A percentile compares a stretch with the other conserved stretches of the same genome.
Evolutionary conservation across 345 rosid species (phyloP).

Genomic region (Combretum micranthum): DNA sequence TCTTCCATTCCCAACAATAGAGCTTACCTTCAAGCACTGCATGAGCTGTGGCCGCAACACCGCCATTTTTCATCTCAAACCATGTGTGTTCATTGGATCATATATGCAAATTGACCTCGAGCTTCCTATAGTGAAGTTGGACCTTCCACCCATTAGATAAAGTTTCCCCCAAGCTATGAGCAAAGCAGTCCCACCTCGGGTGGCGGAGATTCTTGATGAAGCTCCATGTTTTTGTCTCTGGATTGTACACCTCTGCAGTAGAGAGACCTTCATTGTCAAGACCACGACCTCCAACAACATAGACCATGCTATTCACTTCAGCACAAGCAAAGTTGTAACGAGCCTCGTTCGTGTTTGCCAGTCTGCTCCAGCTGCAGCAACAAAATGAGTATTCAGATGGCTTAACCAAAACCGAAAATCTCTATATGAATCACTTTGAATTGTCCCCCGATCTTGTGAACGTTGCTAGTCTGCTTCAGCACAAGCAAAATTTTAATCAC

Average conservation of each 20-base stretch:
- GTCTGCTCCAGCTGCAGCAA: conserved; percentile 70
- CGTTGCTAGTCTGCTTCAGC: too few relatives aligned
- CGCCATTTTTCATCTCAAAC: conserved; percentile 78
- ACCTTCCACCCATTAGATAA: conserved; percentile 91
- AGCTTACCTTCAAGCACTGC: conserved; percentile 69
- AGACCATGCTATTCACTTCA: conserved; percentile 72
- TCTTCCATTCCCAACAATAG: conserved; percentile 88
- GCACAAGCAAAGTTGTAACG: conserved; percentile 92
- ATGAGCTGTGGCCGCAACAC: conserved; percentile 93
- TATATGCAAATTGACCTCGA: conserved; percentile 70
- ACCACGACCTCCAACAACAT: conserved; percentile 80
- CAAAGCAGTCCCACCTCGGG: conserved; percentile 87
- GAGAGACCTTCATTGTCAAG: conserved; percentile 62
- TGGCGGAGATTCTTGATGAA: conserved; percentile 65
- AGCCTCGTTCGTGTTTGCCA: conserved; percentile 60
- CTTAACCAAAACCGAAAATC: too few relatives aligned
- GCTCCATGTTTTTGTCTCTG: conserved; percentile 54
- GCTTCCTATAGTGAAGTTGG: conserved; percentile 86
- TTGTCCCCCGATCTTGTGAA: too few relatives aligned
- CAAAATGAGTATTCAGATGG: background rate
- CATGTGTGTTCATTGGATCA: conserved; percentile 51
- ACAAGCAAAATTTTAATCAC: too few relatives aligned
- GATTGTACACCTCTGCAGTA: conserved; percentile 71
- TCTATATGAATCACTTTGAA: too few relatives aligned
- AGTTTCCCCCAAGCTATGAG: conserved; percentile 72